A percentile compares a stretch with the other conserved stretches of the same genome.
These are phyloP conservation scores for Aureoboletus auriporus DNA, from an alignment of 768 basidiomycete species.

Conservation along the genomic window DNA sequence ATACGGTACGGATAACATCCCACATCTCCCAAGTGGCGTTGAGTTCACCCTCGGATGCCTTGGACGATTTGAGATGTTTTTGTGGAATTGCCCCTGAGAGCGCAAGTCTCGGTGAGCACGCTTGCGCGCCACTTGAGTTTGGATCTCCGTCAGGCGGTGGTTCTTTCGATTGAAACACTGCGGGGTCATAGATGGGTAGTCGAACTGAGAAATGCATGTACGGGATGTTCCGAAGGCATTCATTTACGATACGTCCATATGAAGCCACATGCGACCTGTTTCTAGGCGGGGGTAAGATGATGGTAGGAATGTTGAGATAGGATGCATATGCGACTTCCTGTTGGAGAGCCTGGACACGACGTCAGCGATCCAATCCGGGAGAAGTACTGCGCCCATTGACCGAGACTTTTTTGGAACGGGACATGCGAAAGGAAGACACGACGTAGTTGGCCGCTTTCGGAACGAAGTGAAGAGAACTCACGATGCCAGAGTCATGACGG, in stretches of 20 bases:
- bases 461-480: constrained; percentile 38
- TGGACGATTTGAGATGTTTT: constrained; percentile 24
- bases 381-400: constrained; percentile 17
- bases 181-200: constrained; percentile 77
- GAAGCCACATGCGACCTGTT: constrained; percentile 83
- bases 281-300: constrained; percentile 85
- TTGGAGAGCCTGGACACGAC: constrained; percentile 64
- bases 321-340: constrained; percentile 93
- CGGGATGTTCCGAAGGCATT: constrained; percentile 64
- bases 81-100: constrained; percentile 22
- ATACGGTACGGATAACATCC: constrained; percentile 90
- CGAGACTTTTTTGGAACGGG: constrained; percentile 10
- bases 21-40: constrained; percentile 97
- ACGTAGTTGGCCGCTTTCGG: constrained; percentile 5
- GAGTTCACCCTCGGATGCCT: constrained; percentile 51
- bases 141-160: constrained; percentile 26
- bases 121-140: constrained; percentile 25
- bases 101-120: constrained; percentile 15
- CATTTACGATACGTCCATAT: constrained; percentile 87
- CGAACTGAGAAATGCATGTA: constrained; percentile 80
- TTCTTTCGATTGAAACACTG: constrained; percentile 44
- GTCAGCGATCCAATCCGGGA: constrained; percentile 11
- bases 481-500: constrained; percentile 93
- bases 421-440: constrained; percentile 12
- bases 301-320: constrained; percentile 82